Conservation (phyloP, 371 early-diverging fungal genomes). For the Lichtheimia ornata region DNA sequence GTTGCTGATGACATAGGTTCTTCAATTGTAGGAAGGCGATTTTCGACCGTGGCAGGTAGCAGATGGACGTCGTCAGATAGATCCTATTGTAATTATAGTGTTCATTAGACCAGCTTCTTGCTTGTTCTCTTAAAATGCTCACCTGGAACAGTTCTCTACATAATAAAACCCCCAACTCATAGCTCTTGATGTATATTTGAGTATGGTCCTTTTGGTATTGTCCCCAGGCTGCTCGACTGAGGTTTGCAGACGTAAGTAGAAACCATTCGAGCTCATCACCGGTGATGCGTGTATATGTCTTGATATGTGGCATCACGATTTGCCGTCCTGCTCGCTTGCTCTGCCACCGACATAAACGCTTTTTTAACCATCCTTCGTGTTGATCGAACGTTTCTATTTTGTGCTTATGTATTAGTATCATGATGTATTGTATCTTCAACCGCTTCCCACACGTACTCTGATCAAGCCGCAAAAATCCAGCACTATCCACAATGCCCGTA, state of each 20-base stretch:
- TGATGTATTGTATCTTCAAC: neutral
- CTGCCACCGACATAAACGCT: conserved; percentile 52
- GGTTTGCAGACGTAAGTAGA: conserved; percentile 56
- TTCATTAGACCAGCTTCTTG: neutral
- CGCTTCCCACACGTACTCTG: conserved; percentile 8
- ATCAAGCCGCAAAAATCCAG: conserved; percentile 28
- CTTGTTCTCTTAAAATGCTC: neutral
- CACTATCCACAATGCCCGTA: conserved; percentile 24
- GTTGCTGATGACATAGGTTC: conserved; percentile 6
- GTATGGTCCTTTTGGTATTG: conserved; percentile 42
- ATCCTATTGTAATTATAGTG: neutral
- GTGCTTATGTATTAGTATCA: neutral
- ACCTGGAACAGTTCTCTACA: conserved; percentile 53
- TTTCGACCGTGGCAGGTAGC: conserved; percentile 10
- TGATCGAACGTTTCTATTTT: conserved; percentile 19
- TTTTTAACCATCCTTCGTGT: conserved; percentile 43
- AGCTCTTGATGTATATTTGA: conserved; percentile 56
- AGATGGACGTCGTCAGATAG: neutral
- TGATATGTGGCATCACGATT: conserved; percentile 68
- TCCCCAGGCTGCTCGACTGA: conserved; percentile 64
- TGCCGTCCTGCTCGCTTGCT: conserved; percentile 50
- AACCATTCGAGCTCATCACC: conserved; percentile 44
- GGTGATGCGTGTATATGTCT: conserved; percentile 31
- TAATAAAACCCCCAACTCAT: conserved; percentile 61
- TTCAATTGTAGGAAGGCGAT: conserved; percentile 4